These are phyloP conservation scores for Cordyceps cicadae DNA, from an alignment of 2,329 filamentous ascomycete genomes.

Conservation along the genomic window DNA sequence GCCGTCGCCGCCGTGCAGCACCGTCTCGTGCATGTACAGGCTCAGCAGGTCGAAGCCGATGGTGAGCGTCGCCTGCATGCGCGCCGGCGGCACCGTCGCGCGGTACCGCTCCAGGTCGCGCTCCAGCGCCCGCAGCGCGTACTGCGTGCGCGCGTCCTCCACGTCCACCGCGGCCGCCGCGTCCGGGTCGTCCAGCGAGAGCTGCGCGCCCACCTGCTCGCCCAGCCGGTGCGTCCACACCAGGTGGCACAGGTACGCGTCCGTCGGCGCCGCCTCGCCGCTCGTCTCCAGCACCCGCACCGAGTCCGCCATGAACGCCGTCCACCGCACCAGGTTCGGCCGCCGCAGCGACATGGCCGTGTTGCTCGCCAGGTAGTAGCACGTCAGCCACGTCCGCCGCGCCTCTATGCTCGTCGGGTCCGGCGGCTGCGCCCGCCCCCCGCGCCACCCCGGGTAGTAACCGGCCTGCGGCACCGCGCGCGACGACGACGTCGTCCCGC, in stretches of 20 bases:
- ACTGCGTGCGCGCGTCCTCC: conserved; percentile 54
- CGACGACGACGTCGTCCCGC: not conserved
- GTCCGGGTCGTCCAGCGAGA: conserved; percentile 57
- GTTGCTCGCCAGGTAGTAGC: conserved; percentile 51
- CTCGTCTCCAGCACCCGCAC: conserved; percentile 46
- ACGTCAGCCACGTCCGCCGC: conserved; percentile 50
- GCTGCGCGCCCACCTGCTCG: conserved; percentile 60
- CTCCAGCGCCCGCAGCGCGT: conserved; percentile 57
- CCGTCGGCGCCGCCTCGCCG: conserved; percentile 46
- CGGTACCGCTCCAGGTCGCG: conserved; percentile 54
- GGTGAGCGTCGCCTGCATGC: conserved; percentile 50
- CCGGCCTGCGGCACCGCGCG: conserved; percentile 3
- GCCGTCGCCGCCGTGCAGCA: conserved; percentile 54
- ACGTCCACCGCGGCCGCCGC: conserved; percentile 36
- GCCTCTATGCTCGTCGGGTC: conserved; percentile 48
- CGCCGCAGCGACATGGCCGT: conserved; percentile 54
- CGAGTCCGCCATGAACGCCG: conserved; percentile 52
- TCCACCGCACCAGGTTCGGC: conserved; percentile 52
- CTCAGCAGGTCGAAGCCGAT: conserved; percentile 58
- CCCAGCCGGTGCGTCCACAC: conserved; percentile 54
- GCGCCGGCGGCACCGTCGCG: conserved; percentile 41
- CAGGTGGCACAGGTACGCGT: conserved; percentile 50
- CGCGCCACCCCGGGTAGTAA: conserved; percentile 34
- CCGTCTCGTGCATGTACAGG: conserved; percentile 70
- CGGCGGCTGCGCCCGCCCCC: conserved; percentile 28